Percentiles rank a stretch among this genome's conserved stretches.
phyloP scores from a whole-genome alignment of 164 flowering plant genomes.

The Macadamia integrifolia region DNA sequence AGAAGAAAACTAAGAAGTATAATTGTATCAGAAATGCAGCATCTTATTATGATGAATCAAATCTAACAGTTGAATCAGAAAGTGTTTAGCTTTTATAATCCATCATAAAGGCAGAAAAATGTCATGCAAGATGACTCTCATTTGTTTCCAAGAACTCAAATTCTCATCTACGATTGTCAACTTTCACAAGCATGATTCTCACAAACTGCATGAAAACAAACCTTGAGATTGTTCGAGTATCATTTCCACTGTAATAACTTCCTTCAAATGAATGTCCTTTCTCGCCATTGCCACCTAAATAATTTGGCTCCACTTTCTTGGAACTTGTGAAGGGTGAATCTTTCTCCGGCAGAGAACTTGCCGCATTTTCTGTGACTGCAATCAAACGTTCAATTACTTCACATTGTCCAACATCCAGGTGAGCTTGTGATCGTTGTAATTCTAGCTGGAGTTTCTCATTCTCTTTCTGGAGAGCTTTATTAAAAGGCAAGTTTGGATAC shows the following conservation, averaged over 20 bases:
- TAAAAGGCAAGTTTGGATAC: conserved; percentile 67
- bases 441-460: conserved; percentile 82
- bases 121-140: too few relatives aligned
- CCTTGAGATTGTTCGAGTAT: conserved; percentile 40
- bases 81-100: too few relatives aligned
- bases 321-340: conserved; percentile 32
- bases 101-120: too few relatives aligned
- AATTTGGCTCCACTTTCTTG: conserved; percentile 36
- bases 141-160: neutral
- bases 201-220: conserved; percentile 18
- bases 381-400: conserved; percentile 78
- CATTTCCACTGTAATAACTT: conserved; percentile 28
- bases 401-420: conserved; percentile 66
- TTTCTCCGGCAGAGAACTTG: conserved; percentile 37
- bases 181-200: too few relatives aligned
- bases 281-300: conserved; percentile 28
- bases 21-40: too few relatives aligned
- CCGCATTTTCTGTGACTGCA: conserved; percentile 67
- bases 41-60: too few relatives aligned
- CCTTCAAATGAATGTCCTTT: conserved; percentile 31
- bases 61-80: too few relatives aligned
- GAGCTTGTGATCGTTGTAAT: conserved; percentile 70
- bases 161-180: neutral
- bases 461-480: conserved; percentile 67
- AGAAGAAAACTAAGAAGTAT: too few relatives aligned